These are phyloP conservation scores for Xerocomus spinulosus DNA, from an alignment of 768 basidiomycete genomes.

Conservation along the genomic window DNA sequence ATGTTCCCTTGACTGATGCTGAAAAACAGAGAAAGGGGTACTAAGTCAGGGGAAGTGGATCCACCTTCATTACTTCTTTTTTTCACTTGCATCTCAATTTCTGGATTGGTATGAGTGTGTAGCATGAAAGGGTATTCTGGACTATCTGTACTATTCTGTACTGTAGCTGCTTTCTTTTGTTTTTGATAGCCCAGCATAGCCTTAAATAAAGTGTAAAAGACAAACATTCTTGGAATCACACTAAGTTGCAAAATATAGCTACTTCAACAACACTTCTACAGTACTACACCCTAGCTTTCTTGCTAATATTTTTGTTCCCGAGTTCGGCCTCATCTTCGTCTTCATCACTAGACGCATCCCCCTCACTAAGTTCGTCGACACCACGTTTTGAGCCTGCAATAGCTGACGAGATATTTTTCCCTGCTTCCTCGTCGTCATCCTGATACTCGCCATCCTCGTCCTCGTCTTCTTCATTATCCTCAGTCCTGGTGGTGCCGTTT, in stretches of 20 bases:
- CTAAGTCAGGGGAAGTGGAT: conserved; percentile 1
- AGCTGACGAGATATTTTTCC: conserved; percentile 3
- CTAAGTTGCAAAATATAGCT: no score
- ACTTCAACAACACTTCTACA: no score
- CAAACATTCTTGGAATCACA: no score
- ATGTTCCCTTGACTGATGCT: conserved; percentile 66
- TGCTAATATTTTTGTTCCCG: conserved; percentile 7
- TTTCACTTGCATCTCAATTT: background rate
- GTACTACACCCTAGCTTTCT: conserved; percentile 26
- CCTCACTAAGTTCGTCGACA: conserved; percentile 20
- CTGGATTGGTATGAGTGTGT: no score
- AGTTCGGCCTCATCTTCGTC: conserved; percentile 1
- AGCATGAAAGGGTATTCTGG: background rate
- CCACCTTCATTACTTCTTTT: background rate
- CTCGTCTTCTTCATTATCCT: conserved; percentile 14
- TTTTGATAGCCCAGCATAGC: no score
- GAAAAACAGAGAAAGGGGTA: conserved; percentile 37
- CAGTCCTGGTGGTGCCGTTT: conserved; percentile 10
- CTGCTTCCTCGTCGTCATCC: conserved; percentile 5
- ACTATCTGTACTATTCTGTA: background rate
- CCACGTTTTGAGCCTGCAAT: conserved; percentile 23
- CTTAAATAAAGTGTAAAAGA: no score
- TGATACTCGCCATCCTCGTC: conserved; percentile 23
- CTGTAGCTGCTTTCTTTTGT: no score
- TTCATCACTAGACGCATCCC: conserved; percentile 8